Conservation (phyloP, 2,329 filamentous ascomycete genomes). For the Cercospora nicotianae region DNA sequence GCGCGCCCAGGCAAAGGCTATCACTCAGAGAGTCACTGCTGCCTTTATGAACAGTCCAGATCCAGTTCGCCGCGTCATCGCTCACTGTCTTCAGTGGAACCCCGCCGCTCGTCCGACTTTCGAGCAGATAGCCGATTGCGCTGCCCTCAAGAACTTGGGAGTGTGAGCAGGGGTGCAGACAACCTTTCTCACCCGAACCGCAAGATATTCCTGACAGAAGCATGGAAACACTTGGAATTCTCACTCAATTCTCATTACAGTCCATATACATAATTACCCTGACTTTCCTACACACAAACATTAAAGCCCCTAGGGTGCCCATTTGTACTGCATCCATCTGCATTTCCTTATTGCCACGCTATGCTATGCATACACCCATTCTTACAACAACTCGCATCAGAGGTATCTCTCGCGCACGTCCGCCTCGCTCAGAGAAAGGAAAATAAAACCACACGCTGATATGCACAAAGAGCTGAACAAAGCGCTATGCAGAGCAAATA, state of each 20-base stretch:
- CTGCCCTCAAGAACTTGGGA: too few relatives aligned
- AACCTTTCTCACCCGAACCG: too few relatives aligned
- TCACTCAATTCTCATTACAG: not conserved
- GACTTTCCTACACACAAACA: not conserved
- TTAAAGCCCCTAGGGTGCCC: not conserved
- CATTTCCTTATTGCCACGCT: not conserved
- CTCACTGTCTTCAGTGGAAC: too few relatives aligned
- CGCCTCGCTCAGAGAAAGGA: not conserved
- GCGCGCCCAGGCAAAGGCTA: too few relatives aligned
- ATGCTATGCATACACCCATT: not conserved
- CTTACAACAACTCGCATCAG: constrained; percentile 11
- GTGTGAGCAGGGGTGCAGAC: too few relatives aligned
- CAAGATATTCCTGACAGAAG: too few relatives aligned
- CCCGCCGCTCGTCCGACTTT: too few relatives aligned
- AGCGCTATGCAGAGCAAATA: constrained; percentile 17
- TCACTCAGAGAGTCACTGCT: too few relatives aligned
- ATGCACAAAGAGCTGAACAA: not conserved
- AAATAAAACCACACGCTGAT: not conserved
- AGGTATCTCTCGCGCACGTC: constrained; percentile 19
- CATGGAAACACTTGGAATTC: too few relatives aligned
- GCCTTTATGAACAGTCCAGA: too few relatives aligned
- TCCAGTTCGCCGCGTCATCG: too few relatives aligned
- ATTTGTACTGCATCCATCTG: not conserved
- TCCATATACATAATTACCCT: not conserved
- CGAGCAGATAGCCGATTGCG: too few relatives aligned